Base-by-base conservation (phyloP, 2,329 filamentous ascomycete genomes). In the Penicillium rolfsii region DNA sequence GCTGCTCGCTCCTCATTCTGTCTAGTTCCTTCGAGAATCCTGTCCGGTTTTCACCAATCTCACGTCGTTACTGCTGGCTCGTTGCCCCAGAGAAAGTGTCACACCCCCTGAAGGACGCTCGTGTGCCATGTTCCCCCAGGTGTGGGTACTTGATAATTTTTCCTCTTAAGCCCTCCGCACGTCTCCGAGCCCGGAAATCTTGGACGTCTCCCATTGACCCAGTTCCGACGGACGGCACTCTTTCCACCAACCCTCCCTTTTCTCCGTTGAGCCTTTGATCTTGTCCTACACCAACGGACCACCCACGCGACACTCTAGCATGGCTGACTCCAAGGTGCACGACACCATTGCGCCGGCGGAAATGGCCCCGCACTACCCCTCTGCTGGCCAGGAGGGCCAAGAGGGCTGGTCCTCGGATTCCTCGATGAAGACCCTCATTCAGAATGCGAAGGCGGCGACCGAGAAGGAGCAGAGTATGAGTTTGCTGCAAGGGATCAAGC, bases 401-500 rank as follows among this genome's bases (percentile, higher is more conserved):
- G 59, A 64, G 8, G 66, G 59, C 9, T 66, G 62, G 24, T 57
- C 55, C 33, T 71, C 70, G 7, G 66, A 73, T 28, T 59, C 59
- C 1, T 69, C 69, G 19, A 70, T 71, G 64, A 68, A 73, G 35
- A 72, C 72, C 48, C 64, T 80, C 54, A 73, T 79, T 56, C 65
- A 73, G 16, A 77, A 77, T 72, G 79, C 79, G 4, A 78, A 76
- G 65, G 69, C 73, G 11, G 79, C 79, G 1, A 76, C 79, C 4
- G 74, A 79, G 24, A 80, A 81, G 67, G 79, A 81, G 61, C 88
- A 87, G 67, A 83, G 80, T 14, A 91, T 92, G 89, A 89, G 84
- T 50, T 80, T 96, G 60, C 72, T 85, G 74, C 87, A 96, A 79
- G 92, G 91, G 64, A 83, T 96, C 75, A 87, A 83, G 72, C 83